These are phyloP conservation scores for Hyphopichia burtonii DNA, from an alignment of 1,139 yeast species.

Conservation along the genomic window DNA sequence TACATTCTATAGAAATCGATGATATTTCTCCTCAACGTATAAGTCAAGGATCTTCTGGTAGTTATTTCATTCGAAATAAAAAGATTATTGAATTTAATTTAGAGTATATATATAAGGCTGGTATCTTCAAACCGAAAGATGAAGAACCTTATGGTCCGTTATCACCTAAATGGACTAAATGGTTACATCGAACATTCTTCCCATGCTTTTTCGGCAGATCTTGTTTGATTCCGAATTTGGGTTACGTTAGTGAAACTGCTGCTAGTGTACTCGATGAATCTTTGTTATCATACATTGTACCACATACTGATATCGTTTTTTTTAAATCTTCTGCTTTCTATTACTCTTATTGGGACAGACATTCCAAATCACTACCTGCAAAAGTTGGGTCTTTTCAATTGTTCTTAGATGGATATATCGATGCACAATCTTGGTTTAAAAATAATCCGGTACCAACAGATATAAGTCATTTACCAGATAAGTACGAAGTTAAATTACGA, in stretches of 20 bases:
- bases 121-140: constrained; percentile 76
- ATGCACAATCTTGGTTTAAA: constrained; percentile 61
- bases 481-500: constrained; percentile 16
- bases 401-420: constrained; percentile 57
- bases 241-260: constrained; percentile 72
- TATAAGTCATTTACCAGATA: constrained; percentile 18
- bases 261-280: constrained; percentile 65
- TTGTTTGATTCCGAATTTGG: constrained; percentile 70
- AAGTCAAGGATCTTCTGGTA: constrained; percentile 68
- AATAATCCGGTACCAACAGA: constrained; percentile 56
- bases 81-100: constrained; percentile 13
- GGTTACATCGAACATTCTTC: constrained; percentile 72
- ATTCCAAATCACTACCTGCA: constrained; percentile 27
- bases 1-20: constrained; percentile 22
- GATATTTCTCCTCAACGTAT: constrained; percentile 49
- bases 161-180: constrained; percentile 79
- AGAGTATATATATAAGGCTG: constrained; percentile 29
- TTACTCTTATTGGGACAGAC: constrained; percentile 51
- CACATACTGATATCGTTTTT: constrained; percentile 60
- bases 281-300: constrained; percentile 60
- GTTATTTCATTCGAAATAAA: constrained; percentile 53
- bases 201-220: constrained; percentile 79
- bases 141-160: constrained; percentile 82
- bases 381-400: constrained; percentile 71
- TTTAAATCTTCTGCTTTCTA: constrained; percentile 56